Evolutionary conservation across 345 rosid genomes (phyloP), one percentile per base, ranked within the genome.

Genomic region (Erysimum cheiranthoides): DNA sequence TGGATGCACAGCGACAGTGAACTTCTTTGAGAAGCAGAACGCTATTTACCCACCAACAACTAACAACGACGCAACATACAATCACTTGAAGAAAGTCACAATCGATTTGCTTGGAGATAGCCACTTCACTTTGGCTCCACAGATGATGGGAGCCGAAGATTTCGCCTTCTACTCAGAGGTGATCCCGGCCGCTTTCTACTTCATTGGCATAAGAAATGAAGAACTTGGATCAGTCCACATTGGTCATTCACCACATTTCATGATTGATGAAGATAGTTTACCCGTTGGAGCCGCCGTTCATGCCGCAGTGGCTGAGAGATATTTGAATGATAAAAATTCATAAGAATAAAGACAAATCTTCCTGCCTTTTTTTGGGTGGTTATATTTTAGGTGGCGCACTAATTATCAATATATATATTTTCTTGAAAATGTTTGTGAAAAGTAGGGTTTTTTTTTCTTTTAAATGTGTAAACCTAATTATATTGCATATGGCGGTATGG

Each of bases 71-170:
- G 17, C 21, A 25, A 83, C 86, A 88, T 89, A 86, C 66, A 81
- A 86, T 70, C 98, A 93, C 73, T 93, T 89, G n/a, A 85, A 75
- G 81, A 87, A 85, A 72, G 93, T 84, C 64, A 88, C 92, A 0
- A 50, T 59, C 3, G 90, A 88, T 32, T 59, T 93, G 80, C 65
- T 91, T 6, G 96, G 96, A 54, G 78, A 74, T 6, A 66, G 51
- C n/a, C 80, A 86, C 59, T 91, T 89, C 70, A 80, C 81, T 47
- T 80, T 85, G 61, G 91, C 89, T 17, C 91, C 85, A 10, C 92
- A 92, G 0, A 81, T 89, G 85, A 93, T 93, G 98, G 98, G 96
- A 14, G 96, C 98, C 0, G 98, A 93, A 81, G 98, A 93, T 78
- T 93, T 91, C 71, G 85, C 96, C 14, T 93, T 93, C 71, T 93